phyloP scores from a whole-genome alignment of 495 filamentous ascomycete genomes.

The Penicillium nucicola region DNA sequence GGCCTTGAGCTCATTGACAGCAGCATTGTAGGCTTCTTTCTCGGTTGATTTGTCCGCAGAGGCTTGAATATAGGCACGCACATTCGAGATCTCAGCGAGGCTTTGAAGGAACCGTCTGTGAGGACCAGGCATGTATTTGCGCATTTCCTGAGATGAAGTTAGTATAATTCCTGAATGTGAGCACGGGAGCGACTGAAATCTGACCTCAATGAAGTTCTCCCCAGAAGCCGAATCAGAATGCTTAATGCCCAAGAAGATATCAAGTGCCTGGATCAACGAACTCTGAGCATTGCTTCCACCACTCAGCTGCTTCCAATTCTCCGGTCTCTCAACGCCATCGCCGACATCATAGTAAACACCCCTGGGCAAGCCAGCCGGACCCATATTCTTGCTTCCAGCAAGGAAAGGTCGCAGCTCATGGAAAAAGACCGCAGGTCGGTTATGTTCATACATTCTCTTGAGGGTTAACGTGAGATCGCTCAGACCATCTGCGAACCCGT shows the following conservation, averaged over 20 bases:
- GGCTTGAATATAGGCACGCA: slow-evolving; percentile 72
- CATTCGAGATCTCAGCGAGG: slow-evolving; percentile 70
- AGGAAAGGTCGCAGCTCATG: slow-evolving; percentile 87
- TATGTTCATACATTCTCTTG: slow-evolving; percentile 83
- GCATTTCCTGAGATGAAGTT: slow-evolving; percentile 67
- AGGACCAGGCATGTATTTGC: slow-evolving; percentile 91
- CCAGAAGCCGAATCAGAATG: slow-evolving; percentile 70
- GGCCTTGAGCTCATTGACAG: slow-evolving; percentile 72
- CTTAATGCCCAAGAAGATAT: slow-evolving; percentile 82
- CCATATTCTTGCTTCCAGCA: slow-evolving; percentile 95
- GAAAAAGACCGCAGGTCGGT: slow-evolving; percentile 85
- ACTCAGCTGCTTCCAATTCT: slow-evolving; percentile 68
- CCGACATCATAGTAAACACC: slow-evolving; percentile 87
- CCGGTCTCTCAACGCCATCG: slow-evolving; percentile 32
- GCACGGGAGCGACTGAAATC: neutral
- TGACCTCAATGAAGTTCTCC: slow-evolving; percentile 32
- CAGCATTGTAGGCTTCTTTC: slow-evolving; percentile 79
- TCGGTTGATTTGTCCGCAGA: slow-evolving; percentile 58
- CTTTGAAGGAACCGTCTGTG: slow-evolving; percentile 83
- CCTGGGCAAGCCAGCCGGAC: slow-evolving; percentile 78
- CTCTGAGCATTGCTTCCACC: slow-evolving; percentile 95
- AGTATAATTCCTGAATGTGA: neutral
- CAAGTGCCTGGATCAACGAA: slow-evolving; percentile 89
- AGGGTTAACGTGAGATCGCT: slow-evolving; percentile 74
- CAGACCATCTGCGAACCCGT: slow-evolving; percentile 71